Percentiles rank a stretch among this genome's conserved stretches.
phyloP scores from a whole-genome alignment of 345 rosid genomes.

The Eucalyptus pauciflora region DNA sequence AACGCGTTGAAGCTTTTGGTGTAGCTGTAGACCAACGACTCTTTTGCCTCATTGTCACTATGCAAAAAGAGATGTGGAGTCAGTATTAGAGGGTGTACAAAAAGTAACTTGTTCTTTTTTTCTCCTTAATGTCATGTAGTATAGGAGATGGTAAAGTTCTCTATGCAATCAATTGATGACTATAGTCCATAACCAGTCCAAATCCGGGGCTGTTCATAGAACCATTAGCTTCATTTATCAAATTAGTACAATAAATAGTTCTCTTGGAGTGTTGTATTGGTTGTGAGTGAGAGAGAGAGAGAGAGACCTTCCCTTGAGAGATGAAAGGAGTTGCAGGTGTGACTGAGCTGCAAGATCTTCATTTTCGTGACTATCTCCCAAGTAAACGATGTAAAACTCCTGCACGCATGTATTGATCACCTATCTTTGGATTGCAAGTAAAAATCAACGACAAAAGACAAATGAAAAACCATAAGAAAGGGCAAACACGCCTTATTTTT shows the following conservation, averaged over 20 bases:
- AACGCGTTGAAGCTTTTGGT: constrained; percentile 84
- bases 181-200: not conserved
- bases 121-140: not conserved
- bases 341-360: constrained; percentile 3
- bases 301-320: not conserved
- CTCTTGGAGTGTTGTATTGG: not conserved
- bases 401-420: not conserved
- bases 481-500: not conserved
- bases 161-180: not conserved
- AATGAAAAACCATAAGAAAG: not conserved
- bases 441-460: not conserved
- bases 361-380: constrained; percentile 21
- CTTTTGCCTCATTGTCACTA: constrained; percentile 47
- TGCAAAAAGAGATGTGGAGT: not conserved
- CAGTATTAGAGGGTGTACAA: not conserved
- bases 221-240: not conserved
- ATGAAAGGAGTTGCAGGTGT: constrained; percentile 27
- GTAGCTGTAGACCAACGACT: constrained; percentile 66
- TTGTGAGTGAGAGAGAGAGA: not conserved
- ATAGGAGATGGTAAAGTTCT: not conserved
- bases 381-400: constrained; percentile 40
- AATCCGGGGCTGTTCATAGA: not conserved
- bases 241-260: not conserved
- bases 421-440: not conserved
- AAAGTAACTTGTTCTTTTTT: not conserved